Conservation (phyloP, 805 yeast species). For the Ogataea saltuana region DNA sequence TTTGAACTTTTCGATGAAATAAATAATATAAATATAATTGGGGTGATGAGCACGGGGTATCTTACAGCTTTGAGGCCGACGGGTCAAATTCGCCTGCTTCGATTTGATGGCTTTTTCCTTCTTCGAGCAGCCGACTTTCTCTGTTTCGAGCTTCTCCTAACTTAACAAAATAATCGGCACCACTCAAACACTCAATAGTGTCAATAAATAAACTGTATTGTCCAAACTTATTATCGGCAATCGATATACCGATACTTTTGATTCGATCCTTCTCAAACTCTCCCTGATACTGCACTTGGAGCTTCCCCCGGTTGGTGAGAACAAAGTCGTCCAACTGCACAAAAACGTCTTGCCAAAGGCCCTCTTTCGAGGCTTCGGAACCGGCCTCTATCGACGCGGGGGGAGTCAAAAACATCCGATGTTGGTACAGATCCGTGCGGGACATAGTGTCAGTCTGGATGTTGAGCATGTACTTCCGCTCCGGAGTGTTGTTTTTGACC, state of each 20-base stretch:
- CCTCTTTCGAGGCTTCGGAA: conserved; percentile 39
- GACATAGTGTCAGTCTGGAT: conserved; percentile 80
- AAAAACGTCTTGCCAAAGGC: conserved; percentile 77
- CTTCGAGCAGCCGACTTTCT: conserved; percentile 7
- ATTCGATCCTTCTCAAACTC: conserved; percentile 63
- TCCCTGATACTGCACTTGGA: conserved; percentile 53
- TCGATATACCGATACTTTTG: conserved; percentile 74
- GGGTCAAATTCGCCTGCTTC: too few relatives aligned
- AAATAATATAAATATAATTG: too few relatives aligned
- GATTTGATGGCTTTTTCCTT: conserved; percentile 1
- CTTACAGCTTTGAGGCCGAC: too few relatives aligned
- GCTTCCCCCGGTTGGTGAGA: conserved; percentile 74
- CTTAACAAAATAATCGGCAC: conserved; percentile 47
- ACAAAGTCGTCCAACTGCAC: conserved; percentile 79
- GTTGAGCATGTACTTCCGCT: conserved; percentile 71
- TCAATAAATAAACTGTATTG: conserved; percentile 70
- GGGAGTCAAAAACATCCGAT: conserved; percentile 62
- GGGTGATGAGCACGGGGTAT: too few relatives aligned
- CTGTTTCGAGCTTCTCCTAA: conserved; percentile 38
- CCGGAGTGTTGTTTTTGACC: conserved; percentile 61
- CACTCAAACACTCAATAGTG: conserved; percentile 69
- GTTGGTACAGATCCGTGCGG: conserved; percentile 79
- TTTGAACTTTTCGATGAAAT: too few relatives aligned
- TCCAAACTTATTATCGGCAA: conserved; percentile 76
- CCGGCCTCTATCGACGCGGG: background rate